Percentiles rank a stretch among this genome's conserved stretches.
These are phyloP conservation scores for Zopfia rhizophila DNA, from an alignment of 2,329 filamentous ascomycete genomes.

Conservation along the genomic window DNA sequence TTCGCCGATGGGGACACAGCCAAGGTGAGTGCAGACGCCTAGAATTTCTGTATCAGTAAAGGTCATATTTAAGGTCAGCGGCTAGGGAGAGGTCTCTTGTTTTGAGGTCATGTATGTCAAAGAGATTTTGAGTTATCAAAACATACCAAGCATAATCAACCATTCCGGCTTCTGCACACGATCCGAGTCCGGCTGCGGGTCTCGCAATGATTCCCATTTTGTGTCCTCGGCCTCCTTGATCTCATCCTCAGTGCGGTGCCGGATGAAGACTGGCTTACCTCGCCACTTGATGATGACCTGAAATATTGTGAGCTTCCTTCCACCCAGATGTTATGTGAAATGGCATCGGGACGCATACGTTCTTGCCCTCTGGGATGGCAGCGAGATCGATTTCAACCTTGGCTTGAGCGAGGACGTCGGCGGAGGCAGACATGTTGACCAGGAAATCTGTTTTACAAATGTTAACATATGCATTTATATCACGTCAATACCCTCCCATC, in stretches of 20 bases:
- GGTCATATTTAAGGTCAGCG: not conserved
- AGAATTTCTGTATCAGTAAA: not conserved
- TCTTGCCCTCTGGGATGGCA: constrained; percentile 98
- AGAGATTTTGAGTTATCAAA: no score
- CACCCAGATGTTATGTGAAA: constrained; percentile 1
- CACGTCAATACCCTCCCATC: constrained; percentile 29
- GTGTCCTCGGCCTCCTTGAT: constrained; percentile 94
- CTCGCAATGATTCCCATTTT: constrained; percentile 84
- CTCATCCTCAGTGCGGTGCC: constrained; percentile 92
- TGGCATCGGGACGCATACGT: constrained; percentile 71
- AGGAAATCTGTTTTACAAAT: constrained; percentile 80
- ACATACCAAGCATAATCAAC: constrained; percentile 94
- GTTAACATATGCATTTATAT: constrained; percentile 44
- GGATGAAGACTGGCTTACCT: constrained; percentile 99
- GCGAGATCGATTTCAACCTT: constrained; percentile 98
- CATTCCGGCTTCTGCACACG: constrained; percentile 99
- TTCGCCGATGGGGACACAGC: constrained; percentile 99
- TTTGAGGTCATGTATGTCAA: constrained; percentile 1
- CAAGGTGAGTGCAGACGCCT: constrained; percentile 99
- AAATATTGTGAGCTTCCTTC: constrained; percentile 28
- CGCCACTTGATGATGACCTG: constrained; percentile 99
- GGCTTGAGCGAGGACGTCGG: constrained; percentile 97
- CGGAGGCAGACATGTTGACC: constrained; percentile 99
- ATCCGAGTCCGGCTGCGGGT: constrained; percentile 89
- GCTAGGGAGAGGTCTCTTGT: constrained; percentile 30